A percentile compares a stretch with the other conserved stretches of the same genome.
Evolutionary conservation across 2,329 filamentous ascomycete species (phyloP).

Genomic region (Orbilia javanica): DNA sequence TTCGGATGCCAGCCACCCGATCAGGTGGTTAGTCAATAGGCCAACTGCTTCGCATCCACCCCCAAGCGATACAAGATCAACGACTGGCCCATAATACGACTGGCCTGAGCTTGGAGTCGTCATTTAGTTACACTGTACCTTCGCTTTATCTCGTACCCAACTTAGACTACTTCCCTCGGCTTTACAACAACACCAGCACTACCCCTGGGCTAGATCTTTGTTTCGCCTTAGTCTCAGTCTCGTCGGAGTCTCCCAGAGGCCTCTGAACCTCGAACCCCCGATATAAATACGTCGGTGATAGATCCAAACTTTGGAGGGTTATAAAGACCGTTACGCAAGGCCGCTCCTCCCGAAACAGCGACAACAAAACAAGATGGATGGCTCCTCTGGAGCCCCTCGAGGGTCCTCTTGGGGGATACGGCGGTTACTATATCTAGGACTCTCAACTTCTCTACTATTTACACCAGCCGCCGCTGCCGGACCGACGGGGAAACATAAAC

Average conservation of each 20-base stretch:
- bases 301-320: neutral
- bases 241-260: neutral
- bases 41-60: neutral
- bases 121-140: neutral
- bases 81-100: neutral
- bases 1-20: slow-evolving; percentile 15
- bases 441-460: slow-evolving; percentile 39
- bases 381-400: slow-evolving; percentile 47
- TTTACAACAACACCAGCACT: neutral
- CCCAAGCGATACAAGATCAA: slow-evolving; percentile 1
- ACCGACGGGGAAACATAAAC: slow-evolving; percentile 60
- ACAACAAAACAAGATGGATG: slow-evolving; percentile 48
- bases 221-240: neutral
- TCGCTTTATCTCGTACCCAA: too few species aligned
- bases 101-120: neutral
- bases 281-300: neutral
- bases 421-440: slow-evolving; percentile 39
- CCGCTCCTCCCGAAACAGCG: neutral
- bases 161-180: neutral
- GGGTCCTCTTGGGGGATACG: slow-evolving; percentile 58
- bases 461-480: slow-evolving; percentile 30
- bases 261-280: neutral
- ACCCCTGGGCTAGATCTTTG: neutral
- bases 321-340: neutral
- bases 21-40: neutral